Conservation (phyloP, 2,329 filamentous ascomycete species). For the Aspergillus hortae region DNA sequence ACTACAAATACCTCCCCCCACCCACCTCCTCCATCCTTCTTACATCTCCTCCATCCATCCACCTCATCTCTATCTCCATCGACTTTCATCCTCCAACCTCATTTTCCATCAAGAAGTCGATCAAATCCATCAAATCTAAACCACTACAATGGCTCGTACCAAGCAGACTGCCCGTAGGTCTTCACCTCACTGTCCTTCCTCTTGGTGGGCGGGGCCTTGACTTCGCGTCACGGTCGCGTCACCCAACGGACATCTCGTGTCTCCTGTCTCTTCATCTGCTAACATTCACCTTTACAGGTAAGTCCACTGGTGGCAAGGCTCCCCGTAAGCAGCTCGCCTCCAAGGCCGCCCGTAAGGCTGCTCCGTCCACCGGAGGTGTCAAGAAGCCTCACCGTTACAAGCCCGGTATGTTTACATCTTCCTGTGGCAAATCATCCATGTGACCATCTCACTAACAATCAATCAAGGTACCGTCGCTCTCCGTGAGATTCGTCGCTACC, state of each 20-base stretch:
- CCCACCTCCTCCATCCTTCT: constrained; percentile 35
- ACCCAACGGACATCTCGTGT: constrained; percentile 11
- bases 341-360: constrained; percentile 98
- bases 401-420: constrained; percentile 56
- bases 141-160: constrained; percentile 47
- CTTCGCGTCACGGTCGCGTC: constrained; percentile 17
- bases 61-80: constrained; percentile 19
- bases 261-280: constrained; percentile 24
- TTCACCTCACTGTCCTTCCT: constrained; percentile 18
- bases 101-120: constrained; percentile 26
- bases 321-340: constrained; percentile 95
- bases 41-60: constrained; percentile 26
- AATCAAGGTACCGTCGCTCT: constrained; percentile 78
- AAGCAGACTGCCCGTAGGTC: constrained; percentile 53
- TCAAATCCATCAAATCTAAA: constrained; percentile 28
- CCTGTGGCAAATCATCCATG: not conserved
- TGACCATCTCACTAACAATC: constrained; percentile 21
- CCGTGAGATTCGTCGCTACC: constrained; percentile 97
- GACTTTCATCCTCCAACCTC: constrained; percentile 26
- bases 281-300: constrained; percentile 49
- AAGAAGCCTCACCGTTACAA: constrained; percentile 93
- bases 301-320: constrained; percentile 72
- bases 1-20: constrained; percentile 43
- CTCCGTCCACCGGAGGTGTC: constrained; percentile 93
- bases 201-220: constrained; percentile 9